Evolutionary conservation across 192 early-diverging fungal genomes (phyloP).

Genomic region (Umbelopsis vinacea): DNA sequence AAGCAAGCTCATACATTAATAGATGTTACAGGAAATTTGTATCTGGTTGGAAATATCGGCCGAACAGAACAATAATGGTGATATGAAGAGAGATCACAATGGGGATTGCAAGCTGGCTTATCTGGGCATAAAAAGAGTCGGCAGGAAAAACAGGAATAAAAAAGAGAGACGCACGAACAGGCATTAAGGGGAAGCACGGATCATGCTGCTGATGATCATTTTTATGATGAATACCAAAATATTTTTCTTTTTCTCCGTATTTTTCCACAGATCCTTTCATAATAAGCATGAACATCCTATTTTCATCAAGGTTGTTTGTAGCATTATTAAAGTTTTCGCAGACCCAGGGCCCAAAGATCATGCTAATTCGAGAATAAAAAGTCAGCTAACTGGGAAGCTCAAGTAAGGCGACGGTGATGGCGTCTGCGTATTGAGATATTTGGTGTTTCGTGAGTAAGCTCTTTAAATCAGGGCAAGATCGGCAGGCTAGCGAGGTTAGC

Average conservation of each 20-base stretch:
- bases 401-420: not conserved
- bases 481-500: not conserved
- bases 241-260: not conserved
- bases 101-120: no score
- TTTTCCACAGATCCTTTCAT: not conserved
- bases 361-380: no score
- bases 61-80: no score
- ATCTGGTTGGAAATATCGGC: no score
- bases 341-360: no score
- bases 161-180: not conserved
- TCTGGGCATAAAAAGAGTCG: no score
- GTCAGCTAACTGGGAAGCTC: no score
- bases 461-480: slow-evolving; percentile 6
- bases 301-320: no score
- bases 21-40: no score
- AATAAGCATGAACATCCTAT: no score
- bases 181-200: slow-evolving; percentile 9
- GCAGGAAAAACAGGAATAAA: not conserved
- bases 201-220: not conserved
- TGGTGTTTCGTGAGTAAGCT: not conserved
- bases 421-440: not conserved
- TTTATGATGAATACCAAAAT: not conserved
- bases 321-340: no score
- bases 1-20: not conserved
- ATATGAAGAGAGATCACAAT: not conserved